A percentile compares a stretch with the other conserved stretches of the same genome.
phyloP scores from a whole-genome alignment of 192 early-diverging fungal species.

The Mortierella alpina region DNA sequence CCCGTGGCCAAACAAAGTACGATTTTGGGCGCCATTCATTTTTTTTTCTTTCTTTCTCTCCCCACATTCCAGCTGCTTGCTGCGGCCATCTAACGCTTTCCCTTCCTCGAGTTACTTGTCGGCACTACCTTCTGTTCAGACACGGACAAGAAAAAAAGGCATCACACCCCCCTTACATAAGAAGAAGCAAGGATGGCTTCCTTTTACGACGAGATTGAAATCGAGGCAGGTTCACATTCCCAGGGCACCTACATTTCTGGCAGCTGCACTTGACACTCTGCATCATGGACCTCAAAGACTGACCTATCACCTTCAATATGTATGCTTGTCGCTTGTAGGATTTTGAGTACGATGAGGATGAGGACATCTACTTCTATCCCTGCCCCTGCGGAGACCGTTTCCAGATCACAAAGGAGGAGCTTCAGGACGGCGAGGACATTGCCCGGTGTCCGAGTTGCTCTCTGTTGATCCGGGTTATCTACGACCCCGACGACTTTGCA shows the following conservation, averaged over 20 bases:
- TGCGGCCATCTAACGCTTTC: no score
- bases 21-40: neutral
- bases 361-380: constrained; percentile 86
- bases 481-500: constrained; percentile 79
- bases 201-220: constrained; percentile 74
- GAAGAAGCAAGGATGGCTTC: constrained; percentile 47
- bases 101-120: no score
- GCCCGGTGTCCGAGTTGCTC: constrained; percentile 95
- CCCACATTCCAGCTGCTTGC: neutral
- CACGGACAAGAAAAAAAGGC: neutral
- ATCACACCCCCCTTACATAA: neutral
- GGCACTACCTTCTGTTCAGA: neutral
- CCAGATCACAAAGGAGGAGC: constrained; percentile 82
- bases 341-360: constrained; percentile 92
- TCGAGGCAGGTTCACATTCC: constrained; percentile 38
- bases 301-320: neutral
- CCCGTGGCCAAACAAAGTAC: no score
- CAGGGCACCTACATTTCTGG: neutral
- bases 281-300: neutral
- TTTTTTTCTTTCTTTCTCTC: neutral
- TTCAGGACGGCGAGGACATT: constrained; percentile 86
- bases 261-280: neutral
- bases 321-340: constrained; percentile 67
- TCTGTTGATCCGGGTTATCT: constrained; percentile 90
- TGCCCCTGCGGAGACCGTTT: constrained; percentile 98